phyloP scores from a whole-genome alignment of 106 monocot genomes.

The Xerophyta viscosa region DNA sequence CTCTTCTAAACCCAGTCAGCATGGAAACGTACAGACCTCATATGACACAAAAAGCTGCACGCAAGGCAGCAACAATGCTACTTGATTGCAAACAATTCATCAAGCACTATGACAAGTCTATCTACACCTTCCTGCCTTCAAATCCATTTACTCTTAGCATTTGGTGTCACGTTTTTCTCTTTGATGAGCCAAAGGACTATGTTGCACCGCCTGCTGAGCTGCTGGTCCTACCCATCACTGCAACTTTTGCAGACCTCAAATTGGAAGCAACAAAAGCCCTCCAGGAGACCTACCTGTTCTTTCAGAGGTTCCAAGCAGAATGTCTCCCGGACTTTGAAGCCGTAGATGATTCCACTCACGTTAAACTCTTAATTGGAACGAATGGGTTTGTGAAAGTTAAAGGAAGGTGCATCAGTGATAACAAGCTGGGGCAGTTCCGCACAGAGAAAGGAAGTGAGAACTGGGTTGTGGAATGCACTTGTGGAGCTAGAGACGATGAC shows the following conservation, averaged over 20 bases:
- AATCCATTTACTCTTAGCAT: conserved; percentile 20
- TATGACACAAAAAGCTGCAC: conserved; percentile 1
- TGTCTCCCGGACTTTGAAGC: conserved; percentile 31
- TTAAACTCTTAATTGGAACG: conserved; percentile 30
- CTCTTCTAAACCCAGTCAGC: conserved; percentile 40
- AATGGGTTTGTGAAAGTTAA: conserved; percentile 12
- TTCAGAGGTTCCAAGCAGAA: conserved; percentile 44
- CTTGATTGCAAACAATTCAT: conserved; percentile 86
- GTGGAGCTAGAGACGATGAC: conserved; percentile 85
- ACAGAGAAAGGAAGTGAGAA: conserved; percentile 70
- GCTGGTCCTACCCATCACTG: conserved; percentile 29
- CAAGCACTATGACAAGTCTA: conserved; percentile 36
- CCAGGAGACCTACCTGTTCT: conserved; percentile 56
- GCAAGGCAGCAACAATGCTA: conserved; percentile 26
- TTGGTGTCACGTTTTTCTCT: conserved; percentile 39
- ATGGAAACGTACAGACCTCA: conserved; percentile 52
- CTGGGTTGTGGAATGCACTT: conserved; percentile 73
- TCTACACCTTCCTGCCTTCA: not conserved
- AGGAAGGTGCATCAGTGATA: conserved; percentile 37
- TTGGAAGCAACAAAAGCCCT: conserved; percentile 45
- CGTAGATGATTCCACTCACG: conserved; percentile 14
- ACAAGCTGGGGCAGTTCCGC: conserved; percentile 31
- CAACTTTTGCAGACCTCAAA: conserved; percentile 56
- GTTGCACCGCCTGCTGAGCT: conserved; percentile 40
- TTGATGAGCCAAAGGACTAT: conserved; percentile 29